Conservation (phyloP, 257 asterid species). For the Craterostigma plantagineum region DNA sequence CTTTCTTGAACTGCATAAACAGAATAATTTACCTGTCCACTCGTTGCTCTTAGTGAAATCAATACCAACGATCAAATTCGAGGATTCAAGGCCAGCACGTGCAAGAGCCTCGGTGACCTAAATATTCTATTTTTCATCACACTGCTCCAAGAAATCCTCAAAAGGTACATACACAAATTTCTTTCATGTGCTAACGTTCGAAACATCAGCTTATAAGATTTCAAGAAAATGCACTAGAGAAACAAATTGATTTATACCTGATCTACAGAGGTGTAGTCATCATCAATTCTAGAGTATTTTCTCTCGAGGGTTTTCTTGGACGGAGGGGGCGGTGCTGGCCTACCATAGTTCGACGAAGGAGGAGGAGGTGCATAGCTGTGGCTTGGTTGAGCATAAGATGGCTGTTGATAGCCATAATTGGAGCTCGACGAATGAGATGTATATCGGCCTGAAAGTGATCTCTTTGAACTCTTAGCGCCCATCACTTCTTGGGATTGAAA, state of each 20-base stretch:
- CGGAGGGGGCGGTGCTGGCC: conserved; percentile 23
- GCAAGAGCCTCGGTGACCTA: conserved; percentile 90
- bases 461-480: conserved; percentile 80
- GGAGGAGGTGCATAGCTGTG: conserved; percentile 35
- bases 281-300: conserved; percentile 77
- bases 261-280: conserved; percentile 51
- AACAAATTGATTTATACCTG: conserved; percentile 31
- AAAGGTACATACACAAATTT: not conserved
- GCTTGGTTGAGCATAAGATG: conserved; percentile 41
- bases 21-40: conserved; percentile 99
- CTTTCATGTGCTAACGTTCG: not conserved
- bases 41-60: conserved; percentile 98
- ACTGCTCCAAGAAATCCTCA: not conserved
- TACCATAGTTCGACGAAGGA: conserved; percentile 23
- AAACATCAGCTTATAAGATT: not conserved
- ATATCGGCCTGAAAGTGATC: conserved; percentile 46
- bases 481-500: conserved; percentile 16
- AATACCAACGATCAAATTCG: conserved; percentile 84
- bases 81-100: conserved; percentile 91
- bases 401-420: conserved; percentile 30
- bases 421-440: conserved; percentile 55
- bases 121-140: conserved; percentile 1
- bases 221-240: not conserved
- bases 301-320: conserved; percentile 49
- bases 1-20: too few relatives aligned